phyloP scores from a whole-genome alignment of 2,329 filamentous ascomycete genomes.

The Pseudopyrenochaeta lycopersici region DNA sequence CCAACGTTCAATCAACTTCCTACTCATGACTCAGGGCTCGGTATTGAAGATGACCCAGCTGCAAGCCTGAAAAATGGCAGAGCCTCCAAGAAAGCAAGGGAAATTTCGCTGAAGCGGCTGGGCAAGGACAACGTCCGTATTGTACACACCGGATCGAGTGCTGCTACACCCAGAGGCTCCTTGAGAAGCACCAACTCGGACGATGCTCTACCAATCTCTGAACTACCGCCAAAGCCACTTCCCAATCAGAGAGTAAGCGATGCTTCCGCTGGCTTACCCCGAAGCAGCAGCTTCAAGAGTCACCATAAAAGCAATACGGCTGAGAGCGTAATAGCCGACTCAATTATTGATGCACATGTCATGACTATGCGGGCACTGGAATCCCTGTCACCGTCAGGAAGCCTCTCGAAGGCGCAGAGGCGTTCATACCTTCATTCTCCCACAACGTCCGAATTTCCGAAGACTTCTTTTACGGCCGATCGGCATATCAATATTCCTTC shows the following conservation, averaged over 20 bases:
- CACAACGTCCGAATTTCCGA: constrained; percentile 10
- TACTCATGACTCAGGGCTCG: constrained; percentile 12
- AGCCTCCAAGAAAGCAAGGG: constrained; percentile 25
- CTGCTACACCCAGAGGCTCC: constrained; percentile 28
- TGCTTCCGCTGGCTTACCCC: background rate
- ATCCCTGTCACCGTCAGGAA: constrained; percentile 23
- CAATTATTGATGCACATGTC: constrained; percentile 40
- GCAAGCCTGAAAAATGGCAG: background rate
- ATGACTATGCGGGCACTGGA: constrained; percentile 41
- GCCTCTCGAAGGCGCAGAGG: constrained; percentile 12
- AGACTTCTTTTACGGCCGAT: constrained; percentile 23
- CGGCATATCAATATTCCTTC: constrained; percentile 28
- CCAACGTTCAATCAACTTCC: constrained; percentile 21
- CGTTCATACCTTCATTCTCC: constrained; percentile 14
- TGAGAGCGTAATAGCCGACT: constrained; percentile 37
- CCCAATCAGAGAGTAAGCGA: background rate
- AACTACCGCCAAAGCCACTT: constrained; percentile 11
- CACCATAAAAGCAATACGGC: constrained; percentile 32
- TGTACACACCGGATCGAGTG: constrained; percentile 30
- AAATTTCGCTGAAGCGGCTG: constrained; percentile 34
- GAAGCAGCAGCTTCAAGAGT: constrained; percentile 4
- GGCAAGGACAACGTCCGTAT: constrained; percentile 29
- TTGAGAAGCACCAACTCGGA: constrained; percentile 20
- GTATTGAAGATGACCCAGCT: background rate
- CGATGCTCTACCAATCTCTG: constrained; percentile 4